Base-by-base conservation (phyloP, 495 filamentous ascomycete species). In the Pyrenopolyporus hunteri region DNA sequence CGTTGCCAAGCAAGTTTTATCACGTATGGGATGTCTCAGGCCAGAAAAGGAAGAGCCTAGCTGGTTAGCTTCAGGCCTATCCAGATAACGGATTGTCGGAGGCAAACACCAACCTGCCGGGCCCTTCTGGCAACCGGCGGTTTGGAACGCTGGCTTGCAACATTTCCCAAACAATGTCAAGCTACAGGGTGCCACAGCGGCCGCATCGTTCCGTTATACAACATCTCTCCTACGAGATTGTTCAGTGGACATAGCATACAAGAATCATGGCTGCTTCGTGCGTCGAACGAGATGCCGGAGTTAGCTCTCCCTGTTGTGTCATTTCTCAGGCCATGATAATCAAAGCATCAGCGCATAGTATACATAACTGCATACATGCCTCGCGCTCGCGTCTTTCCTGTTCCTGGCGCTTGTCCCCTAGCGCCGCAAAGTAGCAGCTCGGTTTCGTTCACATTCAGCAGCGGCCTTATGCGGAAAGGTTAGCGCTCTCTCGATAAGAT, bases 1-100 rank as follows among this genome's bases (percentile, higher is more conserved):
- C 62, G 51, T 45, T 52, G 37, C 56, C 52, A 60, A 65, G 36
- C 11, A 3, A 22, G n/a, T 42, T 39, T 29, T 49, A 28, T 28
- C 0, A 20, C 29, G 19, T 23, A 31, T 22, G 31, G 39, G 10
- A 45, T 52, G 28, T 44, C 17, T 29, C 35, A 40, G 35, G 14
- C 31, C 23, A 14, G 23, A 40, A 42, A 47, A 52, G 33, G 32
- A 53, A 59, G 16, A 10, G 20, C 45, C 45, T 42, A 20, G 63
- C 33, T 35, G 19, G 11, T 36, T 59, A 36, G 50, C 7, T 45
- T 20, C 16, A 8, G 26, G 49, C 31, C 51, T 36, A 42, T 28
- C 31, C 13, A 4, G 14, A 43, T 20, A n/a, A 17, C 29, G 23
- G 40, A 19, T 45, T 36, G 16, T 16, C 26, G 31, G 26, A 45